Percentiles rank a stretch among this genome's conserved stretches.
These are phyloP conservation scores for Termitomyces sp. DNA, from an alignment of 768 basidiomycete genomes.

Conservation along the genomic window DNA sequence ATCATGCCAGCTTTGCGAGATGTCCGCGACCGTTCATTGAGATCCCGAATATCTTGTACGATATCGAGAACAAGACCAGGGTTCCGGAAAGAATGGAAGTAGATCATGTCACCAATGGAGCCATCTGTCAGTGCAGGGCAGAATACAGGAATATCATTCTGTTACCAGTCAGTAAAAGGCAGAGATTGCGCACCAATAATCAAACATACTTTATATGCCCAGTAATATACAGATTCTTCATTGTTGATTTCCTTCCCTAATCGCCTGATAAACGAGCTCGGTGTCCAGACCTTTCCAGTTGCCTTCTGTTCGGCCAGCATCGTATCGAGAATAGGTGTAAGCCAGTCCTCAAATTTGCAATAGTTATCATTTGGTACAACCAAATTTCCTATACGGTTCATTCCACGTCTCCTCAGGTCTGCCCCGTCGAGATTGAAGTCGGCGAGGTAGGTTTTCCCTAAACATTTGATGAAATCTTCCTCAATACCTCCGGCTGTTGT, in stretches of 20 bases:
- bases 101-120: slow-evolving; percentile 98
- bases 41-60: slow-evolving; percentile 85
- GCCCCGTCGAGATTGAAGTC: slow-evolving; percentile 93
- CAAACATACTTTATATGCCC: slow-evolving; percentile 90
- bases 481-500: slow-evolving; percentile 99
- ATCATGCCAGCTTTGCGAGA: slow-evolving; percentile 98
- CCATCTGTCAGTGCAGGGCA: slow-evolving; percentile 98
- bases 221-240: slow-evolving; percentile 97
- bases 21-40: slow-evolving; percentile 87
- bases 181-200: slow-evolving; percentile 10
- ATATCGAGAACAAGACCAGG: slow-evolving; percentile 90
- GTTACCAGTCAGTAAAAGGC: slow-evolving; percentile 14
- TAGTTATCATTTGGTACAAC: slow-evolving; percentile 98
- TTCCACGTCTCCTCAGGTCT: slow-evolving; percentile 79
- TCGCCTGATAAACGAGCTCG: slow-evolving; percentile 88
- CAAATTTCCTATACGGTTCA: slow-evolving; percentile 97
- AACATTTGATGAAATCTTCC: slow-evolving; percentile 98
- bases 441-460: slow-evolving; percentile 93
- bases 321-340: slow-evolving; percentile 86
- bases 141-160: slow-evolving; percentile 99
- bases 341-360: slow-evolving; percentile 99
- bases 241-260: slow-evolving; percentile 97
- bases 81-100: slow-evolving; percentile 93
- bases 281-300: slow-evolving; percentile 75
- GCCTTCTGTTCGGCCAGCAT: slow-evolving; percentile 89